Conservation (phyloP, 1,284 basidiomycete genomes). For the Sanghuangporus weigelae region DNA sequence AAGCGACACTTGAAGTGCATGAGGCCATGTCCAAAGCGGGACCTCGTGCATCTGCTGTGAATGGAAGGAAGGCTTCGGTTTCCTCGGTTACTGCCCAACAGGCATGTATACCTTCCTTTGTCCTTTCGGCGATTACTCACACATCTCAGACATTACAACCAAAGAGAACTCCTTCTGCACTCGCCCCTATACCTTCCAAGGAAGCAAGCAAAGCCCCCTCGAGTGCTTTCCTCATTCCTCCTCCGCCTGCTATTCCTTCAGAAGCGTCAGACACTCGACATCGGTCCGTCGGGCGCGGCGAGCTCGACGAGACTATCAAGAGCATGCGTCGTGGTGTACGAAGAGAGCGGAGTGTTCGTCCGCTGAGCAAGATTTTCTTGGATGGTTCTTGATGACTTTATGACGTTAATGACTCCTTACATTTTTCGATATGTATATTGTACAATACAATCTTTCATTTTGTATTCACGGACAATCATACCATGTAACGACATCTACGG, state of each 20-base stretch:
- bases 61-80: not conserved
- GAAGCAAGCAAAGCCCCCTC: not conserved
- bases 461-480: not conserved
- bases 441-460: not conserved
- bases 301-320: slow-evolving; percentile 76
- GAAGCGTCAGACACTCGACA: slow-evolving; percentile 31
- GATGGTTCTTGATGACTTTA: slow-evolving; percentile 40
- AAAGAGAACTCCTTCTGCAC: not conserved
- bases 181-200: not conserved
- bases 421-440: not conserved
- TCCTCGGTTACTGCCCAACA: not conserved
- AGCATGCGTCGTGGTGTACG: slow-evolving; percentile 69
- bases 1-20: slow-evolving; percentile 71
- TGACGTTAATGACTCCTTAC: not conserved
- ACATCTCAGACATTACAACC: not conserved
- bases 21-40: slow-evolving; percentile 40
- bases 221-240: slow-evolving; percentile 5
- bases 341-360: slow-evolving; percentile 41
- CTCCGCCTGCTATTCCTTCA: slow-evolving; percentile 33
- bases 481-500: not conserved
- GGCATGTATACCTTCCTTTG: not conserved
- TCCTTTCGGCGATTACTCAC: not conserved
- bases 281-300: slow-evolving; percentile 63
- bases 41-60: slow-evolving; percentile 15
- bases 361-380: slow-evolving; percentile 74